Evolutionary conservation across 192 early-diverging fungal species (phyloP).

Genomic region (Thamnidium elegans): DNA sequence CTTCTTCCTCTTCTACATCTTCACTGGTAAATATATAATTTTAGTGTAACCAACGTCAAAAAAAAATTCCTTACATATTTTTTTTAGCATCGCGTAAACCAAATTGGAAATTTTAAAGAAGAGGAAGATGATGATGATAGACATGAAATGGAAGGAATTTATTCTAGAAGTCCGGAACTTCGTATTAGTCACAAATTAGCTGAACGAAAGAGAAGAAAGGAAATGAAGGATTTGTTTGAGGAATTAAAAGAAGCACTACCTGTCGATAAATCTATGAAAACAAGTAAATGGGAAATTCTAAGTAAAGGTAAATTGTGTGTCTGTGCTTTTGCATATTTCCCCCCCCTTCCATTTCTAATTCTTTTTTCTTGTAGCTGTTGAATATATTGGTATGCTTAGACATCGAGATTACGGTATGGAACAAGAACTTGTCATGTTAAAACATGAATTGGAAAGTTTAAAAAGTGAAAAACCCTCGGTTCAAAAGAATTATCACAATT

Average conservation of each 20-base stretch:
- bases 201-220: constrained; percentile 82
- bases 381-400: constrained; percentile 45
- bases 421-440: constrained; percentile 26
- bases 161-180: constrained; percentile 65
- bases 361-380: constrained; percentile 38
- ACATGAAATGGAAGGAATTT: not conserved
- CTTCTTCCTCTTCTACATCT: not conserved
- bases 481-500: too few relatives aligned
- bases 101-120: not conserved
- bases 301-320: constrained; percentile 64
- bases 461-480: too few relatives aligned
- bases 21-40: too few relatives aligned
- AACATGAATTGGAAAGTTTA: constrained; percentile 1
- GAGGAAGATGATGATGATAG: not conserved
- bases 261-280: constrained; percentile 68
- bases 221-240: constrained; percentile 91
- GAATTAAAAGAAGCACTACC: constrained; percentile 73
- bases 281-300: constrained; percentile 88
- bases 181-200: constrained; percentile 83
- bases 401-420: constrained; percentile 39
- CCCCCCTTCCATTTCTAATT: too few relatives aligned
- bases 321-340: not conserved
- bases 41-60: not conserved
- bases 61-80: not conserved
- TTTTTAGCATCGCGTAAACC: not conserved